Conservation (phyloP, 805 yeast species). For the Candida awuae region DNA sequence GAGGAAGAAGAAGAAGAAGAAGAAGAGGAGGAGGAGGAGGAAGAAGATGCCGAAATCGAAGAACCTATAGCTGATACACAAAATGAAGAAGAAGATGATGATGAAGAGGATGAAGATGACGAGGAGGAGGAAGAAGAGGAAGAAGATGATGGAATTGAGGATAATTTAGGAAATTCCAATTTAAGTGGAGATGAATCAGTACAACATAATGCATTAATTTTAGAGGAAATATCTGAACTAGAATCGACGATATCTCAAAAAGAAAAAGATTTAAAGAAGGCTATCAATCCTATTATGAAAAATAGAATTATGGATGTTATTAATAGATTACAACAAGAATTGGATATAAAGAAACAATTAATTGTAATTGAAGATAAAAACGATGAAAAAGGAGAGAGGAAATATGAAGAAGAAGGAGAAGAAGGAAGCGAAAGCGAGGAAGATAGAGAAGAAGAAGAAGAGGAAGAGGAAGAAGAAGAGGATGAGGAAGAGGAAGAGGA, state of each 20-base stretch:
- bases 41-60: conserved; percentile 39
- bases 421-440: conserved; percentile 19
- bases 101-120: conserved; percentile 20
- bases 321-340: conserved; percentile 66
- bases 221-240: conserved; percentile 80
- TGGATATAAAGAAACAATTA: conserved; percentile 71
- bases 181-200: conserved; percentile 44
- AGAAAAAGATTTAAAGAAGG: conserved; percentile 60
- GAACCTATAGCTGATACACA: conserved; percentile 37
- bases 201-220: conserved; percentile 64
- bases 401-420: conserved; percentile 16
- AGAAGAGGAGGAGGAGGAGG: conserved; percentile 38
- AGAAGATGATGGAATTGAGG: conserved; percentile 39
- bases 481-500: conserved; percentile 25
- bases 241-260: conserved; percentile 71
- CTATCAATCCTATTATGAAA: conserved; percentile 76
- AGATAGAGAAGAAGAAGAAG: conserved; percentile 18
- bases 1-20: conserved; percentile 39
- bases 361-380: conserved; percentile 29
- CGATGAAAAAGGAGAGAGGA: conserved; percentile 15
- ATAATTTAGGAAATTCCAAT: conserved; percentile 37
- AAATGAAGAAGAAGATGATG: conserved; percentile 27
- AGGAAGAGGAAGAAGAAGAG: conserved; percentile 57
- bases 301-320: conserved; percentile 80
- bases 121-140: conserved; percentile 37